Conservation (phyloP, 768 basidiomycete species). For the Trichaptum fuscoviolaceum region DNA sequence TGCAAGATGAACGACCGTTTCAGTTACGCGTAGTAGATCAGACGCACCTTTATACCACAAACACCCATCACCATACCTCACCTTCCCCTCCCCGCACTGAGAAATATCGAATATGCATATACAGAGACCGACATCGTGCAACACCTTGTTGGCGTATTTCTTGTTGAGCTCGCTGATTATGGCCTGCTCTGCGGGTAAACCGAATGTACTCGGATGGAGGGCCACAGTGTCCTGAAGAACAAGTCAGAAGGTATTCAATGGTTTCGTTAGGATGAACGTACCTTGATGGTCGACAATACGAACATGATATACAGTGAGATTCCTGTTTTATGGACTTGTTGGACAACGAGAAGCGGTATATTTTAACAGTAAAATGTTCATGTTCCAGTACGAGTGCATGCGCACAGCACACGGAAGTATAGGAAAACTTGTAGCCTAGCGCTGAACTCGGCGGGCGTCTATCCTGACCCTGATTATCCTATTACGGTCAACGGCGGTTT, state of each 20-base stretch:
- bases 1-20: constrained; percentile 8
- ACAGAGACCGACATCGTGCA: constrained; percentile 89
- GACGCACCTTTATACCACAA: constrained; percentile 87
- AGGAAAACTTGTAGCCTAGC: background rate
- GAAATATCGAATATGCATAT: constrained; percentile 86
- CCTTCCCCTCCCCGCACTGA: constrained; percentile 84
- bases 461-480: background rate
- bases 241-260: background rate
- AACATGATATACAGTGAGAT: constrained; percentile 23
- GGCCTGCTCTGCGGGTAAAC: constrained; percentile 68
- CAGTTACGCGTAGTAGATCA: background rate
- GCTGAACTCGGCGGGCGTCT: background rate
- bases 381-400: background rate
- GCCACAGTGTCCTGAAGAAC: constrained; percentile 76
- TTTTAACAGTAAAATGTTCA: background rate
- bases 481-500: constrained; percentile 3
- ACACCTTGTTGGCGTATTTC: constrained; percentile 89
- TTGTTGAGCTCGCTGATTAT: constrained; percentile 86
- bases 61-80: constrained; percentile 91
- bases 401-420: background rate
- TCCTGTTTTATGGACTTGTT: background rate
- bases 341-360: background rate
- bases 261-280: constrained; percentile 7
- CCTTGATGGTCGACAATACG: constrained; percentile 31
- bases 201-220: constrained; percentile 85